phyloP scores from a whole-genome alignment of 2,329 filamentous ascomycete genomes.

The Stemphylium lycopersici region DNA sequence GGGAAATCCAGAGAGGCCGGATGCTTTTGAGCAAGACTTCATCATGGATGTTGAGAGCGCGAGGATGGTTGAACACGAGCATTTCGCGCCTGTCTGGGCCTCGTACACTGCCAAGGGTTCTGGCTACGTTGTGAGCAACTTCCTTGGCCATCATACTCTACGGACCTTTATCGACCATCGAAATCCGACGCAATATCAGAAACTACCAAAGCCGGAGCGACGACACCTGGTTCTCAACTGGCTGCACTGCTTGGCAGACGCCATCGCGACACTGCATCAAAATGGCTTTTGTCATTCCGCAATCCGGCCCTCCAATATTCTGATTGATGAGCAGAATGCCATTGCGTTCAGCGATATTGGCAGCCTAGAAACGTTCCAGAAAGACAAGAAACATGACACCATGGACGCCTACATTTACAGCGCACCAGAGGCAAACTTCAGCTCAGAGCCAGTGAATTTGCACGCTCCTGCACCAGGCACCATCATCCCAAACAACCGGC shows the following conservation, averaged over 20 bases:
- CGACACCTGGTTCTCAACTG: constrained; percentile 70
- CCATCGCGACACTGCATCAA: constrained; percentile 70
- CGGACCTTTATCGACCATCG: constrained; percentile 69
- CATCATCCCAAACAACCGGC: constrained; percentile 25
- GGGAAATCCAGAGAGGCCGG: constrained; percentile 42
- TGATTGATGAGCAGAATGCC: constrained; percentile 68
- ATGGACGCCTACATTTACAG: constrained; percentile 75
- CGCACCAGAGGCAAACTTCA: constrained; percentile 64
- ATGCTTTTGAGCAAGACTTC: constrained; percentile 57
- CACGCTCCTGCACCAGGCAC: constrained; percentile 18
- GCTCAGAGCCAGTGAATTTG: constrained; percentile 28
- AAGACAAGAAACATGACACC: constrained; percentile 62
- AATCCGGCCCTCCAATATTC: constrained; percentile 73
- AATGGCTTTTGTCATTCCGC: constrained; percentile 68
- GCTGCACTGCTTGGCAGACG: constrained; percentile 75
- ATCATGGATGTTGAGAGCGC: constrained; percentile 65
- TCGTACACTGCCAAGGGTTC: constrained; percentile 70
- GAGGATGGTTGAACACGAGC: constrained; percentile 66
- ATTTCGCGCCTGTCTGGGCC: constrained; percentile 73
- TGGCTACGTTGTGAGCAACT: constrained; percentile 71
- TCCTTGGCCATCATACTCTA: constrained; percentile 69
- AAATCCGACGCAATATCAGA: constrained; percentile 67
- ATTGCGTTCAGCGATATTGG: constrained; percentile 71
- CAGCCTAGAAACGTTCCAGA: constrained; percentile 56
- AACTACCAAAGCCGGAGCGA: constrained; percentile 65